These are phyloP conservation scores for Crithidia brevicula DNA, from an alignment of 208 protist species.

Conservation along the genomic window DNA sequence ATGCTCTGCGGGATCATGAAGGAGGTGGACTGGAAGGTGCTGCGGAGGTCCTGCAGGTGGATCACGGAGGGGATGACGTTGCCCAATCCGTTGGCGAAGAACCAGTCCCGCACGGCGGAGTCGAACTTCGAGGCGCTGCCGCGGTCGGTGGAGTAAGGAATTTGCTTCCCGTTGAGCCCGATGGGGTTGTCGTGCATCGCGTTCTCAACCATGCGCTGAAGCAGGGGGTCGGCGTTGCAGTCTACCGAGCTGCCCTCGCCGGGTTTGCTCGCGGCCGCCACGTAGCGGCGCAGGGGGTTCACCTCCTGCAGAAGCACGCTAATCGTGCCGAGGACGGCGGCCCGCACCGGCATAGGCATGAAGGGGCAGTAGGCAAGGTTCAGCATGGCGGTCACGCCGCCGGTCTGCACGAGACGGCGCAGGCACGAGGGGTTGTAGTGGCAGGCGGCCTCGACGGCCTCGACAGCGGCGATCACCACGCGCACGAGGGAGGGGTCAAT, in stretches of 20 bases:
- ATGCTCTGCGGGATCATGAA: constrained; percentile 24
- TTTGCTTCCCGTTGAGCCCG: constrained; percentile 23
- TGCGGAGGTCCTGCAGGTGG: constrained; percentile 57
- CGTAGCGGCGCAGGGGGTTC: constrained; percentile 57
- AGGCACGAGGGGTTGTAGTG: constrained; percentile 86
- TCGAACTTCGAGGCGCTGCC: constrained; percentile 90
- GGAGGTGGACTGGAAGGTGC: constrained; percentile 26
- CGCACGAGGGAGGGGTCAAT: constrained; percentile 46
- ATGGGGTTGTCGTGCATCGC: constrained; percentile 57
- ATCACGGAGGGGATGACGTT: constrained; percentile 71
- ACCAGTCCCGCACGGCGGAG: constrained; percentile 82
- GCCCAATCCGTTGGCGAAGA: constrained; percentile 76
- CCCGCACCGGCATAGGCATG: constrained; percentile 67
- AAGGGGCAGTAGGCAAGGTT: constrained; percentile 75
- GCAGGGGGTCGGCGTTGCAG: constrained; percentile 38
- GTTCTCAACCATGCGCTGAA: constrained; percentile 72
- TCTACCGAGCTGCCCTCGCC: constrained; percentile 14
- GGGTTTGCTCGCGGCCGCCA: constrained; percentile 23
- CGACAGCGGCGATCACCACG: constrained; percentile 72
- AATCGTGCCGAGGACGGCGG: constrained; percentile 75
- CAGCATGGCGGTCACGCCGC: constrained; percentile 71
- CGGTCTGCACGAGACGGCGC: constrained; percentile 73
- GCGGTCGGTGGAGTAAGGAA: constrained; percentile 77
- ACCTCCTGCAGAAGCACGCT: constrained; percentile 90
- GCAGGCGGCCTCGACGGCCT: constrained; percentile 84